Percentiles rank a stretch among this genome's conserved stretches.
Conservation (phyloP, 805 yeast genomes). For the Candida ulmi region DNA sequence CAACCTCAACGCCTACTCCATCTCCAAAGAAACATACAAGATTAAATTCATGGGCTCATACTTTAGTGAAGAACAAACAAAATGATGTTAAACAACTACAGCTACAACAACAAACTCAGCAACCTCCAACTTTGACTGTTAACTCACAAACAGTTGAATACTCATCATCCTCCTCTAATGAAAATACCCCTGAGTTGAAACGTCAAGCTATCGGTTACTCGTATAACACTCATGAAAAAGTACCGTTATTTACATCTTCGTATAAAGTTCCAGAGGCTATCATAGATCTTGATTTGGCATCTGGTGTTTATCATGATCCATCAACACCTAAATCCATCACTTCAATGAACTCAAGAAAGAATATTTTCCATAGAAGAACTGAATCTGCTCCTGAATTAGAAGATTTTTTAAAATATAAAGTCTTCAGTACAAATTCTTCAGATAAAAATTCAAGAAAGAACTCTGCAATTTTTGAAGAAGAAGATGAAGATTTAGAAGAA, state of each 20-base stretch:
- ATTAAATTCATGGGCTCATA: constrained; percentile 35
- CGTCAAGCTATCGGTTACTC: constrained; percentile 5
- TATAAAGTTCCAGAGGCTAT: constrained; percentile 44
- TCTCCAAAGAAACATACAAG: constrained; percentile 25
- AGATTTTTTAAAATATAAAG: constrained; percentile 22
- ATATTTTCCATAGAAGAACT: constrained; percentile 40
- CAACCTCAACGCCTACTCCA: constrained; percentile 15
- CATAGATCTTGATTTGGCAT: constrained; percentile 51
- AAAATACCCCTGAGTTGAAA: constrained; percentile 22
- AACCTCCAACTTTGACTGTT: too few relatives aligned
- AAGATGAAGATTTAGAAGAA: constrained; percentile 21
- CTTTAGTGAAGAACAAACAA: constrained; percentile 18
- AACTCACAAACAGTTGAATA: constrained; percentile 2
- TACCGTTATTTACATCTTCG: constrained; percentile 17
- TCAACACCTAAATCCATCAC: constrained; percentile 6
- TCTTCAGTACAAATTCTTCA: constrained; percentile 5
- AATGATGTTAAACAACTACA: constrained; percentile 1
- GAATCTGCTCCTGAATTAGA: constrained; percentile 53
- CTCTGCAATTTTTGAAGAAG: constrained; percentile 28
- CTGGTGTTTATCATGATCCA: constrained; percentile 31
- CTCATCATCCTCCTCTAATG: constrained; percentile 18
- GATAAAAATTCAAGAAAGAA: constrained; percentile 16
- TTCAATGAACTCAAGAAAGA: constrained; percentile 19
- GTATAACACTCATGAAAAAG: neutral
- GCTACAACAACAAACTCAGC: too few relatives aligned